Conservation (phyloP, 2,329 filamentous ascomycete species). For the Cercospora sp. region DNA sequence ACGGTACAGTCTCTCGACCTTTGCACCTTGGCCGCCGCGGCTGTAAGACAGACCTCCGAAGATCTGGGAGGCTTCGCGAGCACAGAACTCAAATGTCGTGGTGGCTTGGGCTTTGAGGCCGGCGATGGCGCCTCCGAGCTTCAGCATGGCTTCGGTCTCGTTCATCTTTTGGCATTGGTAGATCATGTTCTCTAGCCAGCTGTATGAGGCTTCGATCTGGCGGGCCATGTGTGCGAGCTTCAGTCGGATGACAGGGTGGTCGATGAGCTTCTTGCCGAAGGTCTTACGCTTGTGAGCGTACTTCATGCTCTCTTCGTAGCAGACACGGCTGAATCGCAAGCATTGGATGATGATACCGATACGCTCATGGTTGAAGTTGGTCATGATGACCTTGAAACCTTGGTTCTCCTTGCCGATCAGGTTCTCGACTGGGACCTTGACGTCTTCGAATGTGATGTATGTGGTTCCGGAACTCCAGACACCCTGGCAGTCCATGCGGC, state of each 20-base stretch:
- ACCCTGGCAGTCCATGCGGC: conserved; percentile 97
- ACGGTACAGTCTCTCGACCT: conserved; percentile 90
- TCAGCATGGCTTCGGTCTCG: conserved; percentile 92
- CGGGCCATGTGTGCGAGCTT: conserved; percentile 98
- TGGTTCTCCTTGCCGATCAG: conserved; percentile 96
- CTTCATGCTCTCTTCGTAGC: conserved; percentile 94
- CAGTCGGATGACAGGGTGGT: conserved; percentile 80
- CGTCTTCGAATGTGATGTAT: conserved; percentile 97
- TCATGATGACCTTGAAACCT: conserved; percentile 99
- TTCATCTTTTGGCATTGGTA: conserved; percentile 92
- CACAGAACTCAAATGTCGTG: conserved; percentile 95
- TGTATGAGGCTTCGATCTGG: conserved; percentile 95
- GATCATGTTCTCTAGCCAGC: conserved; percentile 93
- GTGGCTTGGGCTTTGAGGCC: conserved; percentile 92
- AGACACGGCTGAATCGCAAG: conserved; percentile 90
- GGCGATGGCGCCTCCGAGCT: conserved; percentile 91
- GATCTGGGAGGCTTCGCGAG: conserved; percentile 93
- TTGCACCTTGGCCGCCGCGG: conserved; percentile 88
- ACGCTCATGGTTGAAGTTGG: conserved; percentile 99
- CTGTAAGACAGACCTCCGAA: conserved; percentile 93
- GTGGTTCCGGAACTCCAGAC: conserved; percentile 95
- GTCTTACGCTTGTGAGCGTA: conserved; percentile 97
- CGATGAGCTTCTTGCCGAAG: conserved; percentile 93
- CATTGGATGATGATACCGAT: conserved; percentile 99
- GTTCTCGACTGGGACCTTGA: conserved; percentile 99